phyloP scores from a whole-genome alignment of 148 eudicot genomes.

The Tetragonia tetragonoides region DNA sequence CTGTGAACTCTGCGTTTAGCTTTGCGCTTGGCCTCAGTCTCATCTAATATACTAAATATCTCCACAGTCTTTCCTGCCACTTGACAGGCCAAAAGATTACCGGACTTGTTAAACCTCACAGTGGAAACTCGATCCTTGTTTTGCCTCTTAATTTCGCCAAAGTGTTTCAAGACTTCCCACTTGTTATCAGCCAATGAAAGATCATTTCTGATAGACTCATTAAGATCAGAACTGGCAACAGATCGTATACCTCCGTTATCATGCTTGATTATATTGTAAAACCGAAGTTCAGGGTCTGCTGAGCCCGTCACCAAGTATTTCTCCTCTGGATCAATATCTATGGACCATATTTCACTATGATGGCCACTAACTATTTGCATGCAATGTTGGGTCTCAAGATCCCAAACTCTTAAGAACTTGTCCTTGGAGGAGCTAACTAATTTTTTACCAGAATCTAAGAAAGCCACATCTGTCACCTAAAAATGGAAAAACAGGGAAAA shows the following conservation, averaged over 20 bases:
- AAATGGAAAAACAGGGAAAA: conserved; percentile 17
- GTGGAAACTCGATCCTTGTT: conserved; percentile 85
- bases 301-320: conserved; percentile 87
- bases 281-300: conserved; percentile 80
- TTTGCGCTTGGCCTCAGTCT: conserved; percentile 78
- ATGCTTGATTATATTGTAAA: conserved; percentile 55
- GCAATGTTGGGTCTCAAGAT: conserved; percentile 92
- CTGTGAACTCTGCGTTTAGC: conserved; percentile 85
- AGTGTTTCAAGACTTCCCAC: conserved; percentile 79
- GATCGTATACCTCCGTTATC: conserved; percentile 37
- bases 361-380: conserved; percentile 94
- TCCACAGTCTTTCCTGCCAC: conserved; percentile 91
- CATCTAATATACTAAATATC: conserved; percentile 75
- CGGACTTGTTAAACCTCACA: conserved; percentile 67
- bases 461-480: conserved; percentile 87
- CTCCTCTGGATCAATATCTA: conserved; percentile 76
- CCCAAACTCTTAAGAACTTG: conserved; percentile 95
- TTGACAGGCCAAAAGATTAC: conserved; percentile 87
- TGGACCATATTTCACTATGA: conserved; percentile 95
- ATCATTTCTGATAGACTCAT: conserved; percentile 29
- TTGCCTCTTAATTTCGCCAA: conserved; percentile 85
- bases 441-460: conserved; percentile 77
- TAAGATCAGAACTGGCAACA: conserved; percentile 29
- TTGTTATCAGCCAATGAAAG: conserved; percentile 39
- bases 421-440: conserved; percentile 96